These are phyloP conservation scores for Suhomyces bokatorum DNA, from an alignment of 1,139 yeast species.

Conservation along the genomic window DNA sequence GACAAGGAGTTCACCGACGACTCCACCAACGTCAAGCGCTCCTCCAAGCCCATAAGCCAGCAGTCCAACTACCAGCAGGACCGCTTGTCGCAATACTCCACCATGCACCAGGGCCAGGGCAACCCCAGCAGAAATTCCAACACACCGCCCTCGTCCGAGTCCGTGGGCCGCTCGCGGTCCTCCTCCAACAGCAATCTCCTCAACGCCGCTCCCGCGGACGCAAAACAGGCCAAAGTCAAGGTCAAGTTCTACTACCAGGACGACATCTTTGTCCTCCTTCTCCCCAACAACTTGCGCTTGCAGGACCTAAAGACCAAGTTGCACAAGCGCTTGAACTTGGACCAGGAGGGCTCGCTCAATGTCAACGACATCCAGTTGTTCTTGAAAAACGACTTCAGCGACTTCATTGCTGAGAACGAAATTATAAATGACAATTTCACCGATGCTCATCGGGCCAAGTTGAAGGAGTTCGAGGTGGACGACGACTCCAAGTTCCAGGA, in stretches of 20 bases:
- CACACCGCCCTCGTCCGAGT: constrained; percentile 20
- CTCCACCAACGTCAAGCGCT: constrained; percentile 21
- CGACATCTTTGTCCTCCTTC: constrained; percentile 84
- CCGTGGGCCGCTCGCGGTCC: constrained; percentile 15
- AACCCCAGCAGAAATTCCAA: constrained; percentile 22
- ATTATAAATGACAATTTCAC: constrained; percentile 28
- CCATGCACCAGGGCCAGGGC: constrained; percentile 19
- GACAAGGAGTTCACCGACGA: constrained; percentile 47
- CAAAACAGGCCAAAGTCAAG: constrained; percentile 46
- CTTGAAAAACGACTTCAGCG: constrained; percentile 46
- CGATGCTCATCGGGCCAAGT: constrained; percentile 23
- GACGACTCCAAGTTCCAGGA: constrained; percentile 44
- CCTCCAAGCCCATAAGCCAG: constrained; percentile 42
- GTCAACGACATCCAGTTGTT: constrained; percentile 28
- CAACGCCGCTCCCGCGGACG: constrained; percentile 1
- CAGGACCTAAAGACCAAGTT: constrained; percentile 64
- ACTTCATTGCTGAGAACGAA: constrained; percentile 34
- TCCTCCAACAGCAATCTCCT: constrained; percentile 14
- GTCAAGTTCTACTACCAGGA: constrained; percentile 86
- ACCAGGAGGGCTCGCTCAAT: constrained; percentile 3
- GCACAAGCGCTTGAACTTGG: constrained; percentile 57
- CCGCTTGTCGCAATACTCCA: constrained; percentile 45
- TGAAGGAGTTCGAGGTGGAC: constrained; percentile 40
- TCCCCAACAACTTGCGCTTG: constrained; percentile 62
- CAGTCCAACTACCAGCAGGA: constrained; percentile 46